Conservation (phyloP, 352 stramenopile genomes). For the Phytopythium helicoides region DNA sequence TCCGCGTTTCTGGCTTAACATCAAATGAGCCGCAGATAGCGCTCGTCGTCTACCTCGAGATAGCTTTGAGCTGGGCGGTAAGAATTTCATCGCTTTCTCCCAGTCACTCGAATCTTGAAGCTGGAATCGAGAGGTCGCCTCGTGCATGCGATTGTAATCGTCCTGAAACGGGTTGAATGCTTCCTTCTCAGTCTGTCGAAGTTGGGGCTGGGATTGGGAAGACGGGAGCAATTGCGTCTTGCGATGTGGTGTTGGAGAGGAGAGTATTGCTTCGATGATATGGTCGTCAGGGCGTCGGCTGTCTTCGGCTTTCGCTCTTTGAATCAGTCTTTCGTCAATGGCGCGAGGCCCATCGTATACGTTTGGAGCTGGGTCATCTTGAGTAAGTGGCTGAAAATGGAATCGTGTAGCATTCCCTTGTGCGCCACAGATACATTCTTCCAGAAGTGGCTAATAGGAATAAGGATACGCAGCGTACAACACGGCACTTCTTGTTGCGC, state of each 20-base stretch:
- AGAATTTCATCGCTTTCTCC: constrained; percentile 55
- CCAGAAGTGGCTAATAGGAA: constrained; percentile 60
- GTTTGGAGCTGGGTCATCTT: constrained; percentile 2
- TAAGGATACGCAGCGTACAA: constrained; percentile 49
- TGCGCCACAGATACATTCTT: constrained; percentile 55
- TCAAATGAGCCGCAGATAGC: constrained; percentile 59
- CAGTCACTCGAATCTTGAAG: constrained; percentile 36
- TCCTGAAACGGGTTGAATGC: constrained; percentile 41
- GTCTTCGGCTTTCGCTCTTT: constrained; percentile 50
- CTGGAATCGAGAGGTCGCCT: constrained; percentile 9
- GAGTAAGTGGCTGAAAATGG: constrained; percentile 1
- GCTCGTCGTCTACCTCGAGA: constrained; percentile 52
- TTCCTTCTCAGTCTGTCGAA: background rate
- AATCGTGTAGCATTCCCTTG: constrained; percentile 51
- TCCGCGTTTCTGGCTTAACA: constrained; percentile 71
- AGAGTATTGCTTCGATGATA: constrained; percentile 70
- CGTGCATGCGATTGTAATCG: background rate
- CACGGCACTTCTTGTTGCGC: constrained; percentile 61
- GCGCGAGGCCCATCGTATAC: constrained; percentile 55
- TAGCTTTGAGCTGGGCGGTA: constrained; percentile 45
- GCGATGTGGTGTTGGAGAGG: constrained; percentile 37
- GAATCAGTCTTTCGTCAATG: constrained; percentile 60
- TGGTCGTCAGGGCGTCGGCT: constrained; percentile 51
- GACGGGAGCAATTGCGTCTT: constrained; percentile 25
- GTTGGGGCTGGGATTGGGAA: constrained; percentile 24